Conservation (phyloP, 768 basidiomycete species). For the Xerocomellus amylosporus region DNA sequence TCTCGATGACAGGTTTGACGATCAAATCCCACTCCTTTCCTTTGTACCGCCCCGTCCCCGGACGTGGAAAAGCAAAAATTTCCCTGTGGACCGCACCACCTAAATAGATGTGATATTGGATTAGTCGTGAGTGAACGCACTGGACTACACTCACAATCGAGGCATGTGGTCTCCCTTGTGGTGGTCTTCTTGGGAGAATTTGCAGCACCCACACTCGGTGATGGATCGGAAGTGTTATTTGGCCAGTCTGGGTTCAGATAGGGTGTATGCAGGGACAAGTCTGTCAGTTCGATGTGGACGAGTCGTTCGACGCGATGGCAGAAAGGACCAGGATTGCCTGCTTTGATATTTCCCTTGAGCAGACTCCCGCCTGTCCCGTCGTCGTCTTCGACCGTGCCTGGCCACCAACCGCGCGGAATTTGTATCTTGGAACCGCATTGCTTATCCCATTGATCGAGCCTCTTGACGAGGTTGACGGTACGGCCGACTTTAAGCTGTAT, state of each 20-base stretch:
- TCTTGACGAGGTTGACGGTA: conserved; percentile 65
- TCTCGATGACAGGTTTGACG: conserved; percentile 72
- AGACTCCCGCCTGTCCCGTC: conserved; percentile 41
- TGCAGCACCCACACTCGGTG: conserved; percentile 2
- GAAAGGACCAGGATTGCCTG: conserved; percentile 59
- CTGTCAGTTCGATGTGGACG: conserved; percentile 77
- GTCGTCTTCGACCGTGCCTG: conserved; percentile 47
- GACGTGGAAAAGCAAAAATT: conserved; percentile 70
- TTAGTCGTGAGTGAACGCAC: conserved; percentile 3
- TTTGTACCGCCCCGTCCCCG: conserved; percentile 48
- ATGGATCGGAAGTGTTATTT: conserved; percentile 31
- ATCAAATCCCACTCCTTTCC: conserved; percentile 73
- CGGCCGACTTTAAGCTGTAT: conserved; percentile 80
- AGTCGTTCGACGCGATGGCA: conserved; percentile 77
- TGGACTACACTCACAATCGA: conserved; percentile 42
- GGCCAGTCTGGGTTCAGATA: conserved; percentile 58
- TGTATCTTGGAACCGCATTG: conserved; percentile 78
- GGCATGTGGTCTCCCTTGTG: conserved; percentile 32
- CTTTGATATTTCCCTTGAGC: conserved; percentile 62
- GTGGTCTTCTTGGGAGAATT: conserved; percentile 14
- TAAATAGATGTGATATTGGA: conserved; percentile 21
- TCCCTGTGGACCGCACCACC: conserved; percentile 68
- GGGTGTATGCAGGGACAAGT: conserved; percentile 53
- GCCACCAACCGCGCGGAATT: conserved; percentile 72
- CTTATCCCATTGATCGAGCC: conserved; percentile 77